phyloP scores from a whole-genome alignment of 2,329 filamentous ascomycete genomes.

The Davidsoniella australis region DNA sequence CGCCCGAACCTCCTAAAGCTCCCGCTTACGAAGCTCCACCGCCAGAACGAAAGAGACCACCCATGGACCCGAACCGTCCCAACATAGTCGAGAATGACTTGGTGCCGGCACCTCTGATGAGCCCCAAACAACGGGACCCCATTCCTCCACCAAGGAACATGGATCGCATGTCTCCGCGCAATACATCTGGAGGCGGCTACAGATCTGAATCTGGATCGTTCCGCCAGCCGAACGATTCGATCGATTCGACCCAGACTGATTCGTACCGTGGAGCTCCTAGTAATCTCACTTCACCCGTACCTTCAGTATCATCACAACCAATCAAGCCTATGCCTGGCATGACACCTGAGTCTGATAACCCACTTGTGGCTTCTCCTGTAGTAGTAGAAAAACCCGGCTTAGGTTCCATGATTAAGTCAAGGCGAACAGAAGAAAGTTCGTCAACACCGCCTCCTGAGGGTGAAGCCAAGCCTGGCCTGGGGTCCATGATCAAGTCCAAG shows the following conservation, averaged over 20 bases:
- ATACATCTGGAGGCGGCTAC: conserved; percentile 21
- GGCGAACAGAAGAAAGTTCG: conserved; percentile 38
- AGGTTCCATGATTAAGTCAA: conserved; percentile 71
- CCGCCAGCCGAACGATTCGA: conserved; percentile 12
- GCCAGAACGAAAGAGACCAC: conserved; percentile 47
- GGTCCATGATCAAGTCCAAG: conserved; percentile 79
- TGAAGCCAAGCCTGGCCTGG: conserved; percentile 55
- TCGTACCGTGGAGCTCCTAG: conserved; percentile 11
- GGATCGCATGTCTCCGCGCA: conserved; percentile 29
- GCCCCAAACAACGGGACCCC: conserved; percentile 29
- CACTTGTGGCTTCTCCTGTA: conserved; percentile 14
- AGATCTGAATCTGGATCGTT: conserved; percentile 13
- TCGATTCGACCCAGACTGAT: conserved; percentile 10
- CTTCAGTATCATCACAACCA: conserved; percentile 12
- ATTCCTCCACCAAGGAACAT: conserved; percentile 33
- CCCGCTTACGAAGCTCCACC: conserved; percentile 26
- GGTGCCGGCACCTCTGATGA: conserved; percentile 41
- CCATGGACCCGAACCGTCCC: conserved; percentile 44
- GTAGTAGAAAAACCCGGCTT: conserved; percentile 45
- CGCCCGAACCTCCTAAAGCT: conserved; percentile 13
- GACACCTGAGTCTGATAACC: conserved; percentile 15
- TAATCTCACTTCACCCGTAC: conserved; percentile 12
- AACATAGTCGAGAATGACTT: conserved; percentile 33
- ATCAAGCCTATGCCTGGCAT: conserved; percentile 10
- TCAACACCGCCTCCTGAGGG: conserved; percentile 13